phyloP scores from a whole-genome alignment of 2,329 filamentous ascomycete species.

The Scytalidium sp. region DNA sequence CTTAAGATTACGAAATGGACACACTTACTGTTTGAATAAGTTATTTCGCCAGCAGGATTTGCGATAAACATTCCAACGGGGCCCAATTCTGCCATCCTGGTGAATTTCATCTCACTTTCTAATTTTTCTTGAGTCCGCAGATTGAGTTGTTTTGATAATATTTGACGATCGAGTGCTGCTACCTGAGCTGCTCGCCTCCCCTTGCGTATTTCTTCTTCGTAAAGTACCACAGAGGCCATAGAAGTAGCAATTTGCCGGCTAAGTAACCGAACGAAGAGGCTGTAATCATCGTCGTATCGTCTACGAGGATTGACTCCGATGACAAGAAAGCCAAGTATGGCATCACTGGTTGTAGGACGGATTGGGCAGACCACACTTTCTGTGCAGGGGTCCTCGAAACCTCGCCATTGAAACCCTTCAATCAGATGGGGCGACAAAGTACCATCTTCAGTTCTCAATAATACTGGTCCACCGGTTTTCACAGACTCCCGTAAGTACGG shows the following conservation, averaged over 20 bases:
- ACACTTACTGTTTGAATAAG: slow-evolving; percentile 74
- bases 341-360: slow-evolving; percentile 69
- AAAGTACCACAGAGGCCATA: slow-evolving; percentile 76
- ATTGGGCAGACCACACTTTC: slow-evolving; percentile 77
- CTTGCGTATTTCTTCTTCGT: slow-evolving; percentile 77
- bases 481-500: slow-evolving; percentile 76
- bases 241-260: slow-evolving; percentile 76
- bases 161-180: slow-evolving; percentile 73
- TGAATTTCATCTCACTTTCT: slow-evolving; percentile 75
- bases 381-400: slow-evolving; percentile 67
- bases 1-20: slow-evolving; percentile 1
- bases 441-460: slow-evolving; percentile 64
- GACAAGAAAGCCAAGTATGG: slow-evolving; percentile 73
- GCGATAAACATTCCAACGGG: slow-evolving; percentile 85
- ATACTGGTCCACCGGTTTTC: slow-evolving; percentile 61
- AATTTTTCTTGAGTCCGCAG: slow-evolving; percentile 59
- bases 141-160: slow-evolving; percentile 72
- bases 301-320: slow-evolving; percentile 75
- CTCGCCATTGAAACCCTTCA: slow-evolving; percentile 65
- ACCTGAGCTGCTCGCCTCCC: slow-evolving; percentile 71
- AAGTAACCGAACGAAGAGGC: slow-evolving; percentile 71
- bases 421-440: slow-evolving; percentile 64
- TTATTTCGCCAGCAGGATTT: slow-evolving; percentile 67
- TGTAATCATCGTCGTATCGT: slow-evolving; percentile 78
- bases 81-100: slow-evolving; percentile 79